Evolutionary conservation across 495 filamentous ascomycete species (phyloP).

Genomic region (Penicillium arizonense): DNA sequence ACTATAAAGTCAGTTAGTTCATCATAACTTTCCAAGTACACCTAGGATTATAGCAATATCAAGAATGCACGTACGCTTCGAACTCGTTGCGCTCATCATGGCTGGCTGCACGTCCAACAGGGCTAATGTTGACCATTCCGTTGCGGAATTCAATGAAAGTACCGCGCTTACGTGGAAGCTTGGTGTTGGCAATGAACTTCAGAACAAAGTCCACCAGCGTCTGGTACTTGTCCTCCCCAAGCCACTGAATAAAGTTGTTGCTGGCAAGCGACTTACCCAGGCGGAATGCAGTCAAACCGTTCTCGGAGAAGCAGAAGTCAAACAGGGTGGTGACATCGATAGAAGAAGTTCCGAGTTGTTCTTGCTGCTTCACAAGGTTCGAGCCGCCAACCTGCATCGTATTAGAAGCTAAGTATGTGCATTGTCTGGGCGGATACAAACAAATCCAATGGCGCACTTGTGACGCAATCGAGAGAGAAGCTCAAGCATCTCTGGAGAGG

Average conservation of each 20-base stretch:
- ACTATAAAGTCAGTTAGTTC: conserved; percentile 24
- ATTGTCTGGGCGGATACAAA: conserved; percentile 24
- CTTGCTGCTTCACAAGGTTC: conserved; percentile 89
- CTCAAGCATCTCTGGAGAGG: conserved; percentile 75
- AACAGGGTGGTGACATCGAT: conserved; percentile 76
- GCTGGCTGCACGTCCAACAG: conserved; percentile 88
- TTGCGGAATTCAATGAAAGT: conserved; percentile 96
- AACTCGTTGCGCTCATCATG: conserved; percentile 77
- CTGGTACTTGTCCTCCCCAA: conserved; percentile 93
- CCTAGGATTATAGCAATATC: not conserved
- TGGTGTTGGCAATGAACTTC: conserved; percentile 85
- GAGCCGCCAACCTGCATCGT: conserved; percentile 64
- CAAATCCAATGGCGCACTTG: conserved; percentile 88
- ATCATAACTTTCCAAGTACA: not conserved
- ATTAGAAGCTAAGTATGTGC: conserved; percentile 9
- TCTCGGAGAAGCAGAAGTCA: conserved; percentile 95
- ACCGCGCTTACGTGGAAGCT: conserved; percentile 82
- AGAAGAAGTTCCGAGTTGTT: conserved; percentile 72
- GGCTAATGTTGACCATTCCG: conserved; percentile 94
- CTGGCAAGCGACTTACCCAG: conserved; percentile 68
- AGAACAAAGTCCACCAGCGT: conserved; percentile 79
- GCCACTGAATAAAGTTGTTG: conserved; percentile 84
- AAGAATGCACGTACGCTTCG: conserved; percentile 43
- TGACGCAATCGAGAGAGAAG: conserved; percentile 77
- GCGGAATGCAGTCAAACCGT: conserved; percentile 89